Percentiles rank a stretch among this genome's conserved stretches.
Conservation (phyloP, 139 green algal species). For the Chlorella sorokiniana region DNA sequence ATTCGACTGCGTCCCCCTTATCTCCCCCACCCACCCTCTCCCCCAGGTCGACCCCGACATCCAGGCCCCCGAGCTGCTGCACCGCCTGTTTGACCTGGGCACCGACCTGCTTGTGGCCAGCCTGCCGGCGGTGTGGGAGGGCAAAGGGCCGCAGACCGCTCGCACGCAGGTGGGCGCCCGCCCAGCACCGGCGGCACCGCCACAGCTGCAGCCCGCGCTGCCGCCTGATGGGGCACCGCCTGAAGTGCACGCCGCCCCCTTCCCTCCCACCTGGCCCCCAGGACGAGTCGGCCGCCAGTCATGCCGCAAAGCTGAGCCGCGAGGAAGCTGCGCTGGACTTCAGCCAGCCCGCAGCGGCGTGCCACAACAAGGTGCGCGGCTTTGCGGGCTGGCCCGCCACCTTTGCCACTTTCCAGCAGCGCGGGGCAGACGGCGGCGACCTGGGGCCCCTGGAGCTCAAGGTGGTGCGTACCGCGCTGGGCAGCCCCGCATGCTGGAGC, state of each 20-base stretch:
- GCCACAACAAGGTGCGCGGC: conserved; percentile 88
- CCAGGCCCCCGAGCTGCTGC: conserved; percentile 84
- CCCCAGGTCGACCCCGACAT: conserved; percentile 58
- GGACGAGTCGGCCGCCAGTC: conserved; percentile 66
- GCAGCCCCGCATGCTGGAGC: neutral
- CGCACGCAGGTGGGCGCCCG: conserved; percentile 14
- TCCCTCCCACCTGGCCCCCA: conserved; percentile 37
- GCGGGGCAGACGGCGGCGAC: conserved; percentile 7
- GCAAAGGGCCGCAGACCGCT: conserved; percentile 47
- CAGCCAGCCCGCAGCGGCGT: conserved; percentile 45
- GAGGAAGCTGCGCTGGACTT: conserved; percentile 84
- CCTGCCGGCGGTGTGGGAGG: conserved; percentile 71
- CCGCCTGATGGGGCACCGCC: neutral
- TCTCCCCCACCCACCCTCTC: neutral
- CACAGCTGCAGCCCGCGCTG: neutral
- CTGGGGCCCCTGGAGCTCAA: conserved; percentile 43
- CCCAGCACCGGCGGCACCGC: too few relatives aligned
- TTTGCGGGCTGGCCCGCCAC: conserved; percentile 86
- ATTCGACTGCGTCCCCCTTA: neutral
- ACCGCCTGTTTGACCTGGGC: conserved; percentile 73
- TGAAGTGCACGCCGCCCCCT: neutral
- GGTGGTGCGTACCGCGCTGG: conserved; percentile 45
- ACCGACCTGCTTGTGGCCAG: conserved; percentile 68
- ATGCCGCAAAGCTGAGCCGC: conserved; percentile 81
- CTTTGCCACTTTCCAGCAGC: conserved; percentile 52